Base-by-base conservation (phyloP, 2,329 filamentous ascomycete species). In the Paramyrothecium sp. region DNA sequence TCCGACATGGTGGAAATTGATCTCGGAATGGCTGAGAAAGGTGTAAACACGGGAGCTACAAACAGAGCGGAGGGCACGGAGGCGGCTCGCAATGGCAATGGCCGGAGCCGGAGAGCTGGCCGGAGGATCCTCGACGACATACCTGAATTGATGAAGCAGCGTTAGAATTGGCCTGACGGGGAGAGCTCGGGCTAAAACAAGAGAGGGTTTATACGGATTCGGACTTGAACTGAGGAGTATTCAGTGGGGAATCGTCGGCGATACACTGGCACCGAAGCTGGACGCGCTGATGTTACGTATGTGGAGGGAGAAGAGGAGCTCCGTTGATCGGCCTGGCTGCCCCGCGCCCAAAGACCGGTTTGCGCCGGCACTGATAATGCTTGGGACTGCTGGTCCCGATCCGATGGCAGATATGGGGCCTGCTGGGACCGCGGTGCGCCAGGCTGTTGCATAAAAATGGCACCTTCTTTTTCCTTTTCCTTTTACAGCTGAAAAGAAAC, bases 1-100 rank as follows among this genome's bases (percentile, higher is more conserved):
- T 80, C 76, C 56, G 78, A 74, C 73, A 79, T 80, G 59, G 68
- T 77, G 69, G 75, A 70, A 65, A 69, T 65, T 58, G 69, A 56
- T 64, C 71, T 65, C 64, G 58, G 55, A 60, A 56, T 53, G 63
- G 60, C 58, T 68, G 67, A 51, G 59, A 59, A 60, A 58, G 61
- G 65, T 67, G 71, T 74, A 66, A 73, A 72, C 58, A 58, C 64
- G 50, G 61, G 58, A 61, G 56, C 54, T 56, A 49, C 55, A 23
- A 13, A 20, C 13, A 49, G 44, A 54, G 38, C 23, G 48, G 41
- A 57, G 61, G 62, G 55, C 56, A 56, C 58, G 61, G 54, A 63
- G 56, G 57, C 58, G 58, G 33, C 62, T 60, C 51, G 55, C 54
- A 51, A 61, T 47, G 54, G 55, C 54, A 51, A 61, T 47, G 54